Evolutionary conservation across 768 basidiomycete species (phyloP), one percentile per base, ranked within the genome.

Genomic region (Phanerodontia chrysosporium): DNA sequence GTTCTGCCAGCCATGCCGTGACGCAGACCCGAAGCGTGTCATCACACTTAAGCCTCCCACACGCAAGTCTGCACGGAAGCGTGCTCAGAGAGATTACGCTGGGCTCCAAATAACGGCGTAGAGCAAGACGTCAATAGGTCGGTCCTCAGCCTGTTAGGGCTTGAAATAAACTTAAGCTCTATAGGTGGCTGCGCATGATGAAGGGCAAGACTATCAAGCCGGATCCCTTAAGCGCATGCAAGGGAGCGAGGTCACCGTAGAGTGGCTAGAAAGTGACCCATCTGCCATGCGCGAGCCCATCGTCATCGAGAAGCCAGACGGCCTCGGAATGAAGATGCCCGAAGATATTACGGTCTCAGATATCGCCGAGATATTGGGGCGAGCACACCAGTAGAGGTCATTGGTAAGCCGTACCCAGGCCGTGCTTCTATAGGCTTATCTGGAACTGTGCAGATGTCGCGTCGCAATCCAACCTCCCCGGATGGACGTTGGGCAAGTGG

Each of bases 401-500:
- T 98, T 65, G 94, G 93, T 94, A 66, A 59, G 79, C 66, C 53
- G 25, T 32, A 35, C 51, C 21, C 21, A 62, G 39, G 3, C 29
- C 27, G 44, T 45, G 35, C 58, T 44, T 46, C 25, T 10, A 56
- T n/a, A 13, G 46, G 39, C 58, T 57, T 22, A 49, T 60, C 53
- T 59, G 35, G 65, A 52, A 9, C 14, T 45, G 35, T 49, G 25
- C 55, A 89, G 95, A 98, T 73, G 92, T 95, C 54, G 87, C 90
- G 18, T 84, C 93, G 0, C 96, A 98, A 70, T 87, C 90, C 0
- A 89, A 86, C 28, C 78, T 85, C 18, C 82, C 91, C 16, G 90
- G 90, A 12, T 98, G 96, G 97, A 92, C 87, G 16, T 75, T 99
- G 2, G 86, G 83, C 8, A 89, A 85, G 72, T 99, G 96, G 96